Conservation (phyloP, 495 filamentous ascomycete species). For the Melanomma pulvis-pyrius region DNA sequence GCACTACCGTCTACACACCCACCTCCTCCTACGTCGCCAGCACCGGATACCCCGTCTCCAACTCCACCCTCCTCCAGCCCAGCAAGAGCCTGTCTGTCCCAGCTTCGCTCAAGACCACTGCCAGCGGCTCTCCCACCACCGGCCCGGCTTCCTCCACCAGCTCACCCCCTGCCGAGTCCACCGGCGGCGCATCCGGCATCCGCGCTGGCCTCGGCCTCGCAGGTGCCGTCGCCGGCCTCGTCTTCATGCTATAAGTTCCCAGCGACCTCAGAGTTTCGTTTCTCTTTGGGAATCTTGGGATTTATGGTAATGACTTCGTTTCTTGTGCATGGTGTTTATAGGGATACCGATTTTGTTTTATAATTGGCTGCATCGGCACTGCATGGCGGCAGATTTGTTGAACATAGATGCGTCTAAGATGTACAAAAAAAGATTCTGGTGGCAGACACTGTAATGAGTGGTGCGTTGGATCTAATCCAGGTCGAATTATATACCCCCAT, state of each 20-base stretch:
- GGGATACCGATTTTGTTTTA: neutral
- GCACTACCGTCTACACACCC: constrained; percentile 32
- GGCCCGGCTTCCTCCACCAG: constrained; percentile 10
- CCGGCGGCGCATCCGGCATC: constrained; percentile 49
- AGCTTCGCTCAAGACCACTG: constrained; percentile 35
- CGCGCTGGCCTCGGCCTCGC: constrained; percentile 51
- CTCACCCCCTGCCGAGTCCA: constrained; percentile 20
- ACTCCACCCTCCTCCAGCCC: constrained; percentile 37
- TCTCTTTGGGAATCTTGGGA: constrained; percentile 2
- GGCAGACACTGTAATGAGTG: too few species aligned
- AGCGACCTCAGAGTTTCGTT: neutral
- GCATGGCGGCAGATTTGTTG: neutral
- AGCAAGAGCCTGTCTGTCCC: constrained; percentile 41
- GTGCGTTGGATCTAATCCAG: too few species aligned
- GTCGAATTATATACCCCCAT: too few species aligned
- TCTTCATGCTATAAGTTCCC: constrained; percentile 34
- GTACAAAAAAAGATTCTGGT: too few species aligned
- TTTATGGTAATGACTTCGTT: constrained; percentile 21
- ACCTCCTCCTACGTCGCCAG: constrained; percentile 17
- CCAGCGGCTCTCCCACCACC: constrained; percentile 21
- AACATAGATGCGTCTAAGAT: neutral
- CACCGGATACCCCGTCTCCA: constrained; percentile 27
- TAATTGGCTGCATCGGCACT: neutral
- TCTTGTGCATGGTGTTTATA: neutral
- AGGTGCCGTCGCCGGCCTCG: constrained; percentile 49